Percentiles rank a stretch among this genome's conserved stretches.
phyloP scores from a whole-genome alignment of 768 basidiomycete species.

The Leucosporidium yakuticum region DNA sequence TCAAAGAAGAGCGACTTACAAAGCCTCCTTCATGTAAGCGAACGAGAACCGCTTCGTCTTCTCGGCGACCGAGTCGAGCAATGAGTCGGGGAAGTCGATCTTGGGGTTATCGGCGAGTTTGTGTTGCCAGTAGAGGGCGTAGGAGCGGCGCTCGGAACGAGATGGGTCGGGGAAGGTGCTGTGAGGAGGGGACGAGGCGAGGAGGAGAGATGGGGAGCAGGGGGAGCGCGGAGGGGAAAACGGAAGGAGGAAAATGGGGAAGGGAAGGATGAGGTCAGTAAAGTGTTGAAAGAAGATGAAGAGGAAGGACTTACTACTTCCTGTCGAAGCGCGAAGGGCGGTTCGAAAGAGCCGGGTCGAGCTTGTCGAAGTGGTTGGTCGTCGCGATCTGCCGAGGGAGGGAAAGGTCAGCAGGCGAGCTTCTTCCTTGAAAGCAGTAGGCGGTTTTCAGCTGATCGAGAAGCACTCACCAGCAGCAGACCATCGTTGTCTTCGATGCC shows the following conservation, averaged over 20 bases:
- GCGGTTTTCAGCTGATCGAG: conserved; percentile 40
- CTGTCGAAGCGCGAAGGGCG: conserved; percentile 75
- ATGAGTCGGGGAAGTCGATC: conserved; percentile 61
- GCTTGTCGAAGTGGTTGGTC: conserved; percentile 75
- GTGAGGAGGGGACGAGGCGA: conserved; percentile 11
- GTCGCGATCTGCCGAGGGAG: conserved; percentile 36
- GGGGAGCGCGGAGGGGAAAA: too few relatives aligned
- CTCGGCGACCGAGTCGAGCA: conserved; percentile 58
- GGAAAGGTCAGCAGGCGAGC: neutral
- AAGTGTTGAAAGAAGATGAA: too few relatives aligned
- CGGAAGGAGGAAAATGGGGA: neutral
- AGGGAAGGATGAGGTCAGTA: neutral
- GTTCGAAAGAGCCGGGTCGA: conserved; percentile 68
- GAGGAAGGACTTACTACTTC: conserved; percentile 67
- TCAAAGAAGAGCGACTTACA: conserved; percentile 51
- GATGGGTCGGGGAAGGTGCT: conserved; percentile 70
- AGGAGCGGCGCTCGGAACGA: conserved; percentile 58
- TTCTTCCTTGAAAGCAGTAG: too few relatives aligned
- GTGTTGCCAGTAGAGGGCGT: conserved; percentile 71
- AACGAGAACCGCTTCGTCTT: conserved; percentile 68
- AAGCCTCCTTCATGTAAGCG: conserved; percentile 82
- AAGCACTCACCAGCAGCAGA: conserved; percentile 58
- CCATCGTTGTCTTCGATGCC: conserved; percentile 75
- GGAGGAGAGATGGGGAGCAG: too few relatives aligned
- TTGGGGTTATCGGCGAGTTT: conserved; percentile 61